These are phyloP conservation scores for Thalia dealbata DNA, from an alignment of 176 grass and related monocot genomes.

Conservation along the genomic window DNA sequence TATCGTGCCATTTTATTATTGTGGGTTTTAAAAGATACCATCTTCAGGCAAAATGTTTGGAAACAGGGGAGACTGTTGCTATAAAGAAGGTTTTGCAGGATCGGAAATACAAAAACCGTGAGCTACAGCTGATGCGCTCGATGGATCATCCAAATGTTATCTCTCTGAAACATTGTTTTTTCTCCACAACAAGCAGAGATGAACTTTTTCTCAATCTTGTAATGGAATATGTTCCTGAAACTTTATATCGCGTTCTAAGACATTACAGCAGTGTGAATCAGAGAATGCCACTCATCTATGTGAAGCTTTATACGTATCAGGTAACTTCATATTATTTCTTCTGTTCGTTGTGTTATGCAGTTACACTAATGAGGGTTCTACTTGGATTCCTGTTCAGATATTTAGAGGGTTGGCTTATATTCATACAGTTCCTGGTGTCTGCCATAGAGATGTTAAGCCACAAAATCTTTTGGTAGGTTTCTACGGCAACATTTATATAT, in stretches of 20 bases:
- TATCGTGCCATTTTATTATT: neutral
- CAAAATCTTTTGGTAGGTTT: conserved; percentile 83
- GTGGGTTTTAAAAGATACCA: neutral
- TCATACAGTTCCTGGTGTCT: conserved; percentile 80
- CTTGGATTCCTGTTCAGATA: conserved; percentile 44
- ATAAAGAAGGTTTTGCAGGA: conserved; percentile 98
- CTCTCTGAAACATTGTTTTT: conserved; percentile 92
- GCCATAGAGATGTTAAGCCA: conserved; percentile 96
- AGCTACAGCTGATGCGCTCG: conserved; percentile 79
- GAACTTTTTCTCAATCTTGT: conserved; percentile 97
- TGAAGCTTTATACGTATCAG: conserved; percentile 94
- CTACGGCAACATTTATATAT: neutral
- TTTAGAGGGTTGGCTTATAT: conserved; percentile 92
- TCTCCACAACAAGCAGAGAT: conserved; percentile 91
- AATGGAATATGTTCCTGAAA: conserved; percentile 93
- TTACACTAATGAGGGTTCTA: neutral
- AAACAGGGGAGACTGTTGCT: conserved; percentile 83
- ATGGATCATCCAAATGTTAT: conserved; percentile 93
- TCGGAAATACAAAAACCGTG: conserved; percentile 87
- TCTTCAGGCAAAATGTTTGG: conserved; percentile 80
- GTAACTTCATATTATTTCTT: conserved; percentile 20
- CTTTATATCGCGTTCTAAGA: conserved; percentile 68
- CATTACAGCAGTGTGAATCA: conserved; percentile 97
- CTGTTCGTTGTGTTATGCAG: neutral
- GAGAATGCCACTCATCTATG: conserved; percentile 87